phyloP scores from a whole-genome alignment of 768 basidiomycete species.

The Fistulinella prunicolor region DNA sequence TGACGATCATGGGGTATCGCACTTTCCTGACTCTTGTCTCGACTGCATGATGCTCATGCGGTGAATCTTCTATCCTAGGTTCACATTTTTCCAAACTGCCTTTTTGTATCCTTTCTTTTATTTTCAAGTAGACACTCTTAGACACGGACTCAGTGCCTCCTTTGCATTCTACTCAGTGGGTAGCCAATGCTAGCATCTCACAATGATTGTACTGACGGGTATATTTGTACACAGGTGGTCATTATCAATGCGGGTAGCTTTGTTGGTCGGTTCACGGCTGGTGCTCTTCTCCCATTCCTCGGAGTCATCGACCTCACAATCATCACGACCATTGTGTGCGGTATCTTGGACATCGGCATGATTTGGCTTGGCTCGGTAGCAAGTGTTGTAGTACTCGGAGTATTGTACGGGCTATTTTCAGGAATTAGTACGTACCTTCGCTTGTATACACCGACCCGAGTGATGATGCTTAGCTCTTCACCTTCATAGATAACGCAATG shows the following conservation, averaged over 20 bases:
- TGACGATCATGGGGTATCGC: slow-evolving; percentile 26
- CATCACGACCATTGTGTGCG: slow-evolving; percentile 30
- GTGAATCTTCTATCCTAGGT: too few relatives aligned
- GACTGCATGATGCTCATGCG: too few relatives aligned
- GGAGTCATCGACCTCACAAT: slow-evolving; percentile 45
- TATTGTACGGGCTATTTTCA: slow-evolving; percentile 49
- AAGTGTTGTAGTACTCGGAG: slow-evolving; percentile 40
- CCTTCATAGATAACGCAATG: slow-evolving; percentile 32
- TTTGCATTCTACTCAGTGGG: slow-evolving; percentile 56
- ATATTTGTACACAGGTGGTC: background rate
- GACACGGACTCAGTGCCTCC: slow-evolving; percentile 41
- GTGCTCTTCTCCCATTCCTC: slow-evolving; percentile 33
- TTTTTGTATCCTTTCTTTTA: slow-evolving; percentile 55
- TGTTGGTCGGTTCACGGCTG: slow-evolving; percentile 47
- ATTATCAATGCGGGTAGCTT: slow-evolving; percentile 49
- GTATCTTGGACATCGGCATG: slow-evolving; percentile 42
- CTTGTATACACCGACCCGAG: background rate
- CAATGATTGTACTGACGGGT: too few relatives aligned
- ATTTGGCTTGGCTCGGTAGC: slow-evolving; percentile 36
- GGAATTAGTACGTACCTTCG: slow-evolving; percentile 37
- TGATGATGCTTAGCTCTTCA: background rate
- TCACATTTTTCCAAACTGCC: slow-evolving; percentile 34
- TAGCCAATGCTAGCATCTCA: background rate
- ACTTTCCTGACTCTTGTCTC: too few relatives aligned
- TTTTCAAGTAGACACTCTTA: slow-evolving; percentile 53